Conservation (phyloP, 1,284 basidiomycete species). For the Fomes fomentarius region DNA sequence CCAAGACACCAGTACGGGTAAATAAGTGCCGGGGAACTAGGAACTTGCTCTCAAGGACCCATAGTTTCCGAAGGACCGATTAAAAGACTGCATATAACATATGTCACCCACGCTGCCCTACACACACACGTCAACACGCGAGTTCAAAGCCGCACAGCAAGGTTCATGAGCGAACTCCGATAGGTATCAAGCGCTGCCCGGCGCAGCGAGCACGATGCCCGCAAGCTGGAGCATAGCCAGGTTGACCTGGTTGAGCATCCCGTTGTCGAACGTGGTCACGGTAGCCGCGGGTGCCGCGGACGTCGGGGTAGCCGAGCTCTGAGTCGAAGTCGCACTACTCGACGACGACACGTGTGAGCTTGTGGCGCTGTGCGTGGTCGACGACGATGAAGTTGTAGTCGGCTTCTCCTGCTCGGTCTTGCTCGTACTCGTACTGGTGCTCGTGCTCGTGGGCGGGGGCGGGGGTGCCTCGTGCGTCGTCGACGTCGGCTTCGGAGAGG, state of each 20-base stretch:
- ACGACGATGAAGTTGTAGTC: conserved; percentile 9
- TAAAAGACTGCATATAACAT: too few relatives aligned
- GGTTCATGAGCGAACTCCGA: too few relatives aligned
- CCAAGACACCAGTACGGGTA: too few relatives aligned
- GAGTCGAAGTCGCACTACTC: neutral
- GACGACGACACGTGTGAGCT: neutral
- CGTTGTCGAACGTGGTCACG: conserved; percentile 16
- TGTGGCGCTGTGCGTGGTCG: conserved; percentile 5
- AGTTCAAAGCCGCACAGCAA: too few relatives aligned
- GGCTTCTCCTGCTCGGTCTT: neutral
- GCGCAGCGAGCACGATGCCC: conserved; percentile 3
- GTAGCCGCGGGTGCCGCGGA: too few relatives aligned
- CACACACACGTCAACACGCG: too few relatives aligned
- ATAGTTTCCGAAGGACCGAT: too few relatives aligned
- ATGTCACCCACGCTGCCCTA: too few relatives aligned
- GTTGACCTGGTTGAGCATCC: conserved; percentile 24
- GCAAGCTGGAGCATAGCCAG: conserved; percentile 21
- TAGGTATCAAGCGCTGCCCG: neutral
- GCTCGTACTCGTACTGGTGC: conserved; percentile 1
- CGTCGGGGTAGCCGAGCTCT: conserved; percentile 3
- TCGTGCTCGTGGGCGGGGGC: conserved; percentile 13
- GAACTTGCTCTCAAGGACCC: too few relatives aligned
- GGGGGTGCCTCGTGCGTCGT: conserved; percentile 3
- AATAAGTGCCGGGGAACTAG: too few relatives aligned
- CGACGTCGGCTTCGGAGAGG: conserved; percentile 6